Evolutionary conservation across 345 rosid genomes (phyloP).

Genomic region (Firmiana major): DNA sequence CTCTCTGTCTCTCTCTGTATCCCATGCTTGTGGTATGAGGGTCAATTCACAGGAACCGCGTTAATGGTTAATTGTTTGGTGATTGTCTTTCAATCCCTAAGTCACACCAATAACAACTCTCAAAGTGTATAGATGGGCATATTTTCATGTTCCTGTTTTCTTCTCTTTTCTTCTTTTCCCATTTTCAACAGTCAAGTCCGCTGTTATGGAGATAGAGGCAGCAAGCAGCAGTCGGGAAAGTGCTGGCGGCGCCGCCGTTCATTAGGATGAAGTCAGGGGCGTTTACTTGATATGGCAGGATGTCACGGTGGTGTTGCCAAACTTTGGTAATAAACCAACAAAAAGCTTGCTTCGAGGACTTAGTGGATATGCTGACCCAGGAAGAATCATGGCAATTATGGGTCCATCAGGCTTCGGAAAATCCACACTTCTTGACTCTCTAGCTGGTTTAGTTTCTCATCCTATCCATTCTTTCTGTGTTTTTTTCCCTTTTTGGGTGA

Average conservation of each 20-base stretch:
- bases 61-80: constrained; percentile 40
- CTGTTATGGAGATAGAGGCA: constrained; percentile 54
- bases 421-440: constrained; percentile 7
- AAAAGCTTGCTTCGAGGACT: constrained; percentile 78
- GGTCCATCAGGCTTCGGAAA: background rate
- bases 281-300: constrained; percentile 78
- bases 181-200: background rate
- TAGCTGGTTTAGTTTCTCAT: background rate
- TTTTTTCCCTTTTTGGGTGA: background rate
- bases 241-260: background rate
- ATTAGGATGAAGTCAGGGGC: constrained; percentile 17
- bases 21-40: constrained; percentile 8
- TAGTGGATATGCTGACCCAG: constrained; percentile 84
- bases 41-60: constrained; percentile 15
- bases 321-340: constrained; percentile 65
- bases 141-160: background rate
- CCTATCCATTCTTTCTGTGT: background rate
- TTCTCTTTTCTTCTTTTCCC: background rate
- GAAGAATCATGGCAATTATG: constrained; percentile 93
- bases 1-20: background rate
- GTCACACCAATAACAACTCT: background rate
- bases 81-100: constrained; percentile 17
- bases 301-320: constrained; percentile 68
- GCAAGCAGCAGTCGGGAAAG: constrained; percentile 23
- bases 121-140: background rate